phyloP scores from a whole-genome alignment of 306 rosid genomes.

The Pachyrhizus erosus region DNA sequence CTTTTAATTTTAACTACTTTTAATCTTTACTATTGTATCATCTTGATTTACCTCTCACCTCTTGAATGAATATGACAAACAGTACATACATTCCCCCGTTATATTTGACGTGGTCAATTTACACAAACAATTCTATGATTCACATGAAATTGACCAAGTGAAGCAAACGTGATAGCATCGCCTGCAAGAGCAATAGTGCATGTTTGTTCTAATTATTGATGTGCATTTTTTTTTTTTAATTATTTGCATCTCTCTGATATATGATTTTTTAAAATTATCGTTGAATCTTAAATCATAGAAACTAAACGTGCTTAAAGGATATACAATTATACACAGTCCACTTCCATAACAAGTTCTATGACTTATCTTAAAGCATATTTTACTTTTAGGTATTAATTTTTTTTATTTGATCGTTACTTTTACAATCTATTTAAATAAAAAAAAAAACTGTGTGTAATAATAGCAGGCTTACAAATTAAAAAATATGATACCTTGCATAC shows the following conservation, averaged over 20 bases:
- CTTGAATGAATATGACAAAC: not conserved
- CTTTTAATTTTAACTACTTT: too few relatives aligned
- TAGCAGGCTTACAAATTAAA: not conserved
- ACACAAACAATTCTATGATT: not conserved
- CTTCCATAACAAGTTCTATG: not conserved
- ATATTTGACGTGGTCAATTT: not conserved
- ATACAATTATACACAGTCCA: not conserved
- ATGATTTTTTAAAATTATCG: not conserved
- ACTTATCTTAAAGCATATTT: not conserved
- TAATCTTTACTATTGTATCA: too few relatives aligned
- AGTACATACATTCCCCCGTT: not conserved
- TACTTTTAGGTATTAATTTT: not conserved
- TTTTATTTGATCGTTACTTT: not conserved
- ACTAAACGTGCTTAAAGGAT: not conserved
- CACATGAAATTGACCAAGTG: not conserved
- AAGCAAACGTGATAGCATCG: not conserved
- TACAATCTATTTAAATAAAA: not conserved
- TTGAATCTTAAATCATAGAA: not conserved
- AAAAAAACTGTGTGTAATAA: not conserved
- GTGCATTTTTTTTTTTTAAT: too few relatives aligned
- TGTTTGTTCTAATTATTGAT: not conserved
- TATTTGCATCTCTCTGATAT: not conserved
- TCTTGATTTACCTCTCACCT: not conserved
- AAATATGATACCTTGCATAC: not conserved
- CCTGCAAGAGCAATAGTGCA: not conserved